phyloP scores from a whole-genome alignment of 2,329 filamentous ascomycete genomes.

The Ustilaginoidea virens region DNA sequence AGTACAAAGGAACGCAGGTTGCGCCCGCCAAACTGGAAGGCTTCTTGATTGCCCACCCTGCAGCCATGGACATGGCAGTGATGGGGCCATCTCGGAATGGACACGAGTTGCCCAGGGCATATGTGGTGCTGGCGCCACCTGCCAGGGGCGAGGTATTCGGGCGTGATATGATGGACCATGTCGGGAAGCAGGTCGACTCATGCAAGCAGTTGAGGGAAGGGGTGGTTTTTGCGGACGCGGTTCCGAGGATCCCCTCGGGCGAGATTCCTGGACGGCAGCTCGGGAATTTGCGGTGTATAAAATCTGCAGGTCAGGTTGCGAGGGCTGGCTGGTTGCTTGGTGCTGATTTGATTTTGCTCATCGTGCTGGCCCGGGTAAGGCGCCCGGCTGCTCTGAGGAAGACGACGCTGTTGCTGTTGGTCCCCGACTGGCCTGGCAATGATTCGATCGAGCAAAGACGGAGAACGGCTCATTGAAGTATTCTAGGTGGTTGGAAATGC shows the following conservation, averaged over 20 bases:
- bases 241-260: constrained; percentile 49
- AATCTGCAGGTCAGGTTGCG: background rate
- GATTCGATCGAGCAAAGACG: too few species aligned
- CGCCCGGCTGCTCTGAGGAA: too few species aligned
- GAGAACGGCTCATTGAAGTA: too few species aligned
- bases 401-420: too few species aligned
- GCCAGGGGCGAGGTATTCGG: constrained; percentile 11
- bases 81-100: constrained; percentile 34
- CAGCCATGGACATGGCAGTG: constrained; percentile 42
- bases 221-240: constrained; percentile 45
- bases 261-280: constrained; percentile 29
- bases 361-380: too few species aligned
- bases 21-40: constrained; percentile 49
- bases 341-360: too few species aligned
- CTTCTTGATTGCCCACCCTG: constrained; percentile 22
- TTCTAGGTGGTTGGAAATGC: too few species aligned
- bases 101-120: constrained; percentile 33
- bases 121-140: constrained; percentile 13
- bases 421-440: too few species aligned
- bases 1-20: constrained; percentile 47
- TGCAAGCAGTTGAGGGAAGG: constrained; percentile 57
- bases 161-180: constrained; percentile 12
- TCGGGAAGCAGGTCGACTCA: constrained; percentile 20
- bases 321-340: too few species aligned
- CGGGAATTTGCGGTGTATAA: constrained; percentile 7